These are phyloP conservation scores for Cruciata laevipes DNA, from an alignment of 257 asterid genomes.

Conservation along the genomic window DNA sequence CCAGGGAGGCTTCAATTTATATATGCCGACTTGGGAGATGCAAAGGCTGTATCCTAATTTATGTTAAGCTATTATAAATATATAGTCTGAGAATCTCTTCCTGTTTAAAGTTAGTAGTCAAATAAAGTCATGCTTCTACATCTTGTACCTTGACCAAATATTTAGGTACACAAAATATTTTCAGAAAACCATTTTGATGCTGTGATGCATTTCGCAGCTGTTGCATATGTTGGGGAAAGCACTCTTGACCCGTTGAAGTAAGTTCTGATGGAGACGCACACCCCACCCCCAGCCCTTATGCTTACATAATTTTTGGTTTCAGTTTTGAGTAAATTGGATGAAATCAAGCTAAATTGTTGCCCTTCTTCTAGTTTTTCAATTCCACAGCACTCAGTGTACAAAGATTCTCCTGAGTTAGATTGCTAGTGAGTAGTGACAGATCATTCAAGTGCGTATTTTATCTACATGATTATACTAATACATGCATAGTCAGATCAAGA, in stretches of 20 bases:
- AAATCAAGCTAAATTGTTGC: neutral
- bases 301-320: neutral
- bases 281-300: neutral
- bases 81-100: neutral
- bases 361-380: neutral
- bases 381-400: neutral
- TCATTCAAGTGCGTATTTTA: neutral
- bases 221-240: slow-evolving; percentile 97
- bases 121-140: neutral
- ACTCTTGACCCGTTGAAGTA: slow-evolving; percentile 81
- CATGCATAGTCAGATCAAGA: neutral
- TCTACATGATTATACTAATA: neutral
- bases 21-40: slow-evolving; percentile 82
- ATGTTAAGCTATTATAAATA: neutral
- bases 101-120: neutral
- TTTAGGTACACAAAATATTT: slow-evolving; percentile 62
- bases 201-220: slow-evolving; percentile 94
- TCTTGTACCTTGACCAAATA: slow-evolving; percentile 15
- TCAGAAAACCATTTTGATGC: slow-evolving; percentile 66
- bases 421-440: neutral
- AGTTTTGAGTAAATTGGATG: neutral
- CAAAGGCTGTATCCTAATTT: slow-evolving; percentile 55
- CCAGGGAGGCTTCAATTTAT: slow-evolving; percentile 91
- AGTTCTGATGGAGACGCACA: slow-evolving; percentile 12
- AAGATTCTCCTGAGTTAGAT: neutral